phyloP scores from a whole-genome alignment of 306 rosid species.

The Cucumis sativus region DNA sequence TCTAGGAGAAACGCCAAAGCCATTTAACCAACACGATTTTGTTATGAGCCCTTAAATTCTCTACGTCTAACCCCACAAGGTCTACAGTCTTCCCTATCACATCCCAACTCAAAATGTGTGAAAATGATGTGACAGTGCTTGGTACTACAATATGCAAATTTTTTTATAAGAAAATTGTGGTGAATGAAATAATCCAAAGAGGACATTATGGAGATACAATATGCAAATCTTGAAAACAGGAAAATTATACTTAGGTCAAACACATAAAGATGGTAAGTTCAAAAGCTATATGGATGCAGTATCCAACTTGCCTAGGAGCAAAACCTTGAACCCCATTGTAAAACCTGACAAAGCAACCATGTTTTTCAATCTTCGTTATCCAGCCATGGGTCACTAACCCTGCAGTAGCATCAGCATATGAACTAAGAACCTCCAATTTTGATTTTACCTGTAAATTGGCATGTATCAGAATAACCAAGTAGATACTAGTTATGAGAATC shows the following conservation, averaged over 20 bases:
- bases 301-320: conserved; percentile 63
- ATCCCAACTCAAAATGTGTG: not conserved
- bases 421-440: conserved; percentile 61
- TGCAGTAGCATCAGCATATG: conserved; percentile 62
- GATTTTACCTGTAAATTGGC: conserved; percentile 62
- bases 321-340: conserved; percentile 94
- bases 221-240: not conserved
- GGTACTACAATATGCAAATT: not conserved
- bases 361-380: conserved; percentile 81
- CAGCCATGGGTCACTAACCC: conserved; percentile 93
- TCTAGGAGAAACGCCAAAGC: not conserved
- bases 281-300: not conserved
- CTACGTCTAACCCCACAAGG: not conserved
- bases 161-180: no score
- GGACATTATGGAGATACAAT: no score
- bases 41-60: not conserved
- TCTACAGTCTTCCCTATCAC: not conserved
- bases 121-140: not conserved
- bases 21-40: not conserved
- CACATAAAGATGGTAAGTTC: not conserved
- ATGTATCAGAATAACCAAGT: conserved; percentile 16
- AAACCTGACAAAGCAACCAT: conserved; percentile 85
- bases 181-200: no score
- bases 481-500: not conserved
- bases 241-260: not conserved